Conservation (phyloP, 176 grass and related monocot genomes). For the Cenchrus americanus region DNA sequence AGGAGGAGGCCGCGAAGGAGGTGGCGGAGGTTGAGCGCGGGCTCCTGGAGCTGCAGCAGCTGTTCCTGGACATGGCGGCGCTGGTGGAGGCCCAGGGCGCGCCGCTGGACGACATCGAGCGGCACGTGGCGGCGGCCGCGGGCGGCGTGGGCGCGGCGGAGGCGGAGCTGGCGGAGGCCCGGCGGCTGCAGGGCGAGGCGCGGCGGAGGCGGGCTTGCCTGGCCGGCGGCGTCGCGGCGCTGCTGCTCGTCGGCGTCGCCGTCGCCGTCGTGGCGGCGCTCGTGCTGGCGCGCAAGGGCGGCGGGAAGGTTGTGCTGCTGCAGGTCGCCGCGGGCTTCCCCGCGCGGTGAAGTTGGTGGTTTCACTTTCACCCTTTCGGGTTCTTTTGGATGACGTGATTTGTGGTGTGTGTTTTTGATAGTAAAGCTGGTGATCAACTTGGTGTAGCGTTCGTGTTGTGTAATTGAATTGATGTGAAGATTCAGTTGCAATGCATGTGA, state of each 20-base stretch:
- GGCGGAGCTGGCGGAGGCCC: slow-evolving; percentile 52
- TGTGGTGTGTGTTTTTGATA: not conserved
- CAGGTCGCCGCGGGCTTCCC: slow-evolving; percentile 7
- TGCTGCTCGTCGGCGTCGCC: slow-evolving; percentile 56
- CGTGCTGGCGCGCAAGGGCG: slow-evolving; percentile 22
- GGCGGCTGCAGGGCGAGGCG: slow-evolving; percentile 44
- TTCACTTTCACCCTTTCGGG: not conserved
- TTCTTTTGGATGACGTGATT: not conserved
- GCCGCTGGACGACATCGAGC: slow-evolving; percentile 63
- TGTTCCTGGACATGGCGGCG: slow-evolving; percentile 84
- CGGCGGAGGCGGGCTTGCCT: slow-evolving; percentile 49
- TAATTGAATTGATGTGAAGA: too few relatives aligned
- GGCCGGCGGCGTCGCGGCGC: slow-evolving; percentile 31
- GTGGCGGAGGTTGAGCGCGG: slow-evolving; percentile 61
- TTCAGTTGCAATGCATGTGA: too few relatives aligned
- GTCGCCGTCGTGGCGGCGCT: slow-evolving; percentile 38
- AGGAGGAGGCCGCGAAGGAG: slow-evolving; percentile 53
- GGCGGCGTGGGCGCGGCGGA: slow-evolving; percentile 54
- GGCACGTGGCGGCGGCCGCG: slow-evolving; percentile 50
- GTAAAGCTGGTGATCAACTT: not conserved
- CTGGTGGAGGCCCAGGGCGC: slow-evolving; percentile 69
- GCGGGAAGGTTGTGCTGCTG: slow-evolving; percentile 7
- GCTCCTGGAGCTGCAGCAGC: slow-evolving; percentile 80
- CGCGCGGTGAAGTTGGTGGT: not conserved
- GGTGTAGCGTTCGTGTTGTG: too few relatives aligned